Percentiles rank a stretch among this genome's conserved stretches.
These are phyloP conservation scores for Cladosporium sp. DNA, from an alignment of 2,329 filamentous ascomycete genomes.

Conservation along the genomic window DNA sequence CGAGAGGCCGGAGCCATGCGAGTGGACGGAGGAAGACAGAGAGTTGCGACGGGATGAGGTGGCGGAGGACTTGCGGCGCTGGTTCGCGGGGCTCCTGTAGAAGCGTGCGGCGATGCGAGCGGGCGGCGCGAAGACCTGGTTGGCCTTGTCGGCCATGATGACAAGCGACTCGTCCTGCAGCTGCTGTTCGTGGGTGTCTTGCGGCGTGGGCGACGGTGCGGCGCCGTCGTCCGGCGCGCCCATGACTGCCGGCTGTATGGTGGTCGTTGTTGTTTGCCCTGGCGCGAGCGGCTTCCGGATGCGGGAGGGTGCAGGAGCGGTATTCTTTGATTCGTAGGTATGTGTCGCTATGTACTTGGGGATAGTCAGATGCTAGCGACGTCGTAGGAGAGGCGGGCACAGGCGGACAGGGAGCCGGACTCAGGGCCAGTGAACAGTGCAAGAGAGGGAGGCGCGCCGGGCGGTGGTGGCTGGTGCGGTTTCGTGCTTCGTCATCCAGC, in stretches of 20 bases:
- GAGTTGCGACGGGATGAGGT: constrained; percentile 75
- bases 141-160: constrained; percentile 11
- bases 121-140: constrained; percentile 55
- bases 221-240: constrained; percentile 5
- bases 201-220: background rate
- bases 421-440: too few species aligned
- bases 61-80: constrained; percentile 65
- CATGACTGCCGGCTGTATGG: background rate
- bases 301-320: background rate
- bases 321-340: too few species aligned
- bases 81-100: constrained; percentile 54
- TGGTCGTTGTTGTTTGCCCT: background rate
- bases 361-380: too few species aligned
- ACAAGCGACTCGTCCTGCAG: constrained; percentile 7
- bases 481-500: too few species aligned
- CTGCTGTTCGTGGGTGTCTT: constrained; percentile 1
- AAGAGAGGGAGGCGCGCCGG: too few species aligned
- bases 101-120: constrained; percentile 74
- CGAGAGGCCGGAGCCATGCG: constrained; percentile 59
- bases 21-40: constrained; percentile 69
- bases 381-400: too few species aligned
- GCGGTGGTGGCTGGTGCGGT: too few species aligned
- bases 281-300: background rate
- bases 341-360: too few species aligned
- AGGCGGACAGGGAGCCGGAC: too few species aligned